Base-by-base conservation (phyloP, 2,329 filamentous ascomycete species). In the Rhexocercosporidium sp. region DNA sequence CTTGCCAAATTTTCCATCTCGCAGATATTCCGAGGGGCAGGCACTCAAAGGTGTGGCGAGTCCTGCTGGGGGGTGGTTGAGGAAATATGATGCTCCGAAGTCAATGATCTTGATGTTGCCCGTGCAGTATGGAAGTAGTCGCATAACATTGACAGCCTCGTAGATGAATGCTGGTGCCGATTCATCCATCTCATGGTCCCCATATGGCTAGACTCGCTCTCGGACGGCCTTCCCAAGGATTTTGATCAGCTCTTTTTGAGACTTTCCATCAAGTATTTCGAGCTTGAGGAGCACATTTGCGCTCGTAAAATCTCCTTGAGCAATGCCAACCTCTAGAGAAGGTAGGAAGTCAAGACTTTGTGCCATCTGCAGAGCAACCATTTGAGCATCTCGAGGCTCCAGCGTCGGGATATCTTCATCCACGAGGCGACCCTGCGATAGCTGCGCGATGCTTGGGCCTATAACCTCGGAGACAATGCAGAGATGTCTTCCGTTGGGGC, bases 401-500 rank as follows among this genome's bases (percentile, higher is more conserved):
- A 61, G 8, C 22, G 16, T 12, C 5, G 41, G n/a, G 47, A 47
- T 18, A 20, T 53, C n/a, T 9, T 18, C 12, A 11, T n/a, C 29
- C 27, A 53, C 29, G 4, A 54, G 47, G 20, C 49, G 39, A 37
- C 8, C 29, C n/a, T 31, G 25, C 7, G 37, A 47, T 6, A 46
- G 41, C 37, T 60, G 31, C 11, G 67, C 60, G 9, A 66, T 44
- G 44, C 60, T 64, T 2, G 64, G 64, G 27, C 67, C 67, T 8
- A 7, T 14, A 41, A 66, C 1, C 20, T 82, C 78, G 54, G 79
- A 77, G 8, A 83, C 77, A 0, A 82, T 70, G 68, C 81, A 84
- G 12, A 73, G 67, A 68, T 84, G 81, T 4, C 27, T 74, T 14
- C 82, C 81, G 72, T 84, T 84, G 5, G 80, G 81, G 5, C 82